Conservation (phyloP, 2,329 filamentous ascomycete species). For the Cladosporium oxysporum region DNA sequence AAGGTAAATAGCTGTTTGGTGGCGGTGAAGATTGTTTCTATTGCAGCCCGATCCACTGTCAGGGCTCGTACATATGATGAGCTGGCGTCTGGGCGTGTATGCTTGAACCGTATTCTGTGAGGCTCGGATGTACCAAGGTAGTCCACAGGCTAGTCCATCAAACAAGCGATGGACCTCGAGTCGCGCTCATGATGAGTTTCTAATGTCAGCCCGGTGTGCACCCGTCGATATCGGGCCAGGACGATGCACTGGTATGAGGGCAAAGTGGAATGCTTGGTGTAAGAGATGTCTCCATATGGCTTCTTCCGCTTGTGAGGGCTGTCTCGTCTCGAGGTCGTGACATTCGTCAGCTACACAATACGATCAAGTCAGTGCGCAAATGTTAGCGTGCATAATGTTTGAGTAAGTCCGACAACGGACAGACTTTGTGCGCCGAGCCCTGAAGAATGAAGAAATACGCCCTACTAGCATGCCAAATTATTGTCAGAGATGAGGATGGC, state of each 20-base stretch:
- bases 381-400: not conserved
- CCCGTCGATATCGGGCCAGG: not conserved
- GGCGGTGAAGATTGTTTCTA: not conserved
- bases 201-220: not conserved
- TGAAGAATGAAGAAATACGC: not conserved
- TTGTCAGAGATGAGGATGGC: not conserved
- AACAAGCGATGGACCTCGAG: not conserved
- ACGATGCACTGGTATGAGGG: not conserved
- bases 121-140: not conserved
- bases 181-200: not conserved
- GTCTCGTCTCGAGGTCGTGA: not conserved
- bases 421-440: not conserved
- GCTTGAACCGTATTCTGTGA: not conserved
- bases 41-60: not conserved
- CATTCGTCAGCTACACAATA: not conserved
- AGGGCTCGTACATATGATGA: not conserved
- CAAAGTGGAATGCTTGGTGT: not conserved
- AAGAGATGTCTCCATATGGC: not conserved
- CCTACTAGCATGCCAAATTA: not conserved
- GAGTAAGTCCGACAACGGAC: conserved; percentile 1
- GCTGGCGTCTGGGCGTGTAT: not conserved
- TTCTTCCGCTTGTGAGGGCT: not conserved
- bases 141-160: not conserved
- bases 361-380: not conserved
- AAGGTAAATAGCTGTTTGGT: not conserved